Percentiles rank a stretch among this genome's conserved stretches.
Conservation (phyloP, 306 rosid species). For the Trifolium dubium region DNA sequence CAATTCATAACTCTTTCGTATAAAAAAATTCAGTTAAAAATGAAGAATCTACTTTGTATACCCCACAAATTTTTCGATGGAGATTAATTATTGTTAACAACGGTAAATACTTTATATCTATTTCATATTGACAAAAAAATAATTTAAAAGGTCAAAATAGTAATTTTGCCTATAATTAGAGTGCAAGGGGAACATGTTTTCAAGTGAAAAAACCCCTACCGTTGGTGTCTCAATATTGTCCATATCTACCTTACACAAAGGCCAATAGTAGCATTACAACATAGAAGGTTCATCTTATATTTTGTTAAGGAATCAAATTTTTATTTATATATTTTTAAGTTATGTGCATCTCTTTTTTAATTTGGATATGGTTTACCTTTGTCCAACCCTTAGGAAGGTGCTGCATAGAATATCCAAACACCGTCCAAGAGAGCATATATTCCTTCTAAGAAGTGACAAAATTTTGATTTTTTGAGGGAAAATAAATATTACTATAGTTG, state of each 20-base stretch:
- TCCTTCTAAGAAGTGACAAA: slow-evolving; percentile 33
- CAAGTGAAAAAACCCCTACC: slow-evolving; percentile 13
- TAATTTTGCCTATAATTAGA: not conserved
- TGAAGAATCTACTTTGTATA: too few relatives aligned
- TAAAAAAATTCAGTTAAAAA: too few relatives aligned
- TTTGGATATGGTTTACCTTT: slow-evolving; percentile 1
- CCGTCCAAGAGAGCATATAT: slow-evolving; percentile 36
- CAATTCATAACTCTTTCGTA: too few relatives aligned
- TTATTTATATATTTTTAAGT: not conserved
- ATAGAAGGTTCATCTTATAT: slow-evolving; percentile 36
- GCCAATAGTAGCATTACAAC: slow-evolving; percentile 3
- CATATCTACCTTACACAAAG: slow-evolving; percentile 29
- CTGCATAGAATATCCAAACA: slow-evolving; percentile 33
- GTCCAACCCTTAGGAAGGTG: slow-evolving; percentile 22
- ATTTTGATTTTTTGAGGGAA: slow-evolving; percentile 30
- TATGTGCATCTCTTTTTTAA: slow-evolving; percentile 30
- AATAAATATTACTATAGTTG: slow-evolving; percentile 12
- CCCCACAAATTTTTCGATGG: too few relatives aligned
- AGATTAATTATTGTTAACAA: too few relatives aligned
- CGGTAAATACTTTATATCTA: too few relatives aligned
- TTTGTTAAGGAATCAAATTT: slow-evolving; percentile 18
- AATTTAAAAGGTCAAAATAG: not conserved
- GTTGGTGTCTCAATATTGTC: slow-evolving; percentile 32
- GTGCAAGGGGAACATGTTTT: slow-evolving; percentile 19
- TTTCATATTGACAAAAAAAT: too few relatives aligned